Base-by-base conservation (phyloP, 1,139 yeast species). In the Kluyveromyces sp. region DNA sequence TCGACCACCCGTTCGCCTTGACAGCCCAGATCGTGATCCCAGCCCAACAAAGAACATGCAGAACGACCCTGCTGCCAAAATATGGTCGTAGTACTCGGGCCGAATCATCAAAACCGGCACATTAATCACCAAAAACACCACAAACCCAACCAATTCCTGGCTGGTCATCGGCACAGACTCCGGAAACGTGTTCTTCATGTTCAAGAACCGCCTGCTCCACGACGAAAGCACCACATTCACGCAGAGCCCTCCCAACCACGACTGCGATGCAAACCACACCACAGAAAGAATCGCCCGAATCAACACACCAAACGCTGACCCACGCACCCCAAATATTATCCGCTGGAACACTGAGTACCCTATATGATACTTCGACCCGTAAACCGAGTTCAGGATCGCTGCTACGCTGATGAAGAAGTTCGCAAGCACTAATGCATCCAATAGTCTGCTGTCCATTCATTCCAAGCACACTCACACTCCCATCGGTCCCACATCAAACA, bases 311-410 rank as follows among this genome's bases (percentile, higher is more conserved):
- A 68, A 43, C 40, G 48, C 57, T 2, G 70, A 61, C 3, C 72
- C 73, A 42, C 56, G 50, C 28, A 67, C 57, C 6, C 73, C 73
- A 54, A 67, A 68, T 3, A 68, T 58, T 45, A 63, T 58, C 47
- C 72, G 58, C 31, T 63, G 63, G 47, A 59, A 65, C 26, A 68
- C 59, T 3, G 72, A 64, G 46, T 57, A 68, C 1, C 72, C 72
- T 42, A 68, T 59, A 50, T 67, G 70, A 57, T 64, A 68, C 25
- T 60, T 59, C 3, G 66, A 63, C 41, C 71, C 71, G 29, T 65
- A 67, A 37, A 58, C 62, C 4, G 66, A 60, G 39, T 63, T 53
- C 3, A 65, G 56, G 4, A 60, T 48, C n/a, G 68, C 65, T 37
- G 61, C 55, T 5, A 52, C 26, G 25, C 56, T 46, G 43, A 64